A percentile compares a stretch with the other conserved stretches of the same genome.
These are phyloP conservation scores for Polymyxa betae DNA, from an alignment of 208 protist genomes.

Conservation along the genomic window DNA sequence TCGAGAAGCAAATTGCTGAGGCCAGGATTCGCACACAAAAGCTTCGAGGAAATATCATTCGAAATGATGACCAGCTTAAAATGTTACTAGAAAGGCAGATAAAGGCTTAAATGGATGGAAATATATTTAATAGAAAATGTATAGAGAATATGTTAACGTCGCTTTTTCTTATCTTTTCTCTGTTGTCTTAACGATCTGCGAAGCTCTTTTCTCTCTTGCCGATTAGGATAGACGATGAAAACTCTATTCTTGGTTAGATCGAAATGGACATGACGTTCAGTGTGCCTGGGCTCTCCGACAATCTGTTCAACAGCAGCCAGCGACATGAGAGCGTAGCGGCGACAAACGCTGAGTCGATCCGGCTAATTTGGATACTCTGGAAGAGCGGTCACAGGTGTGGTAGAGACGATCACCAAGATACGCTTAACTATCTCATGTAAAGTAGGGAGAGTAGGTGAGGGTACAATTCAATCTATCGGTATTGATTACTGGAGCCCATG, in stretches of 20 bases:
- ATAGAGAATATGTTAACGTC: background rate
- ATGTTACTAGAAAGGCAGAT: background rate
- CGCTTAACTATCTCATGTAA: no score
- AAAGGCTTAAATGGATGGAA: background rate
- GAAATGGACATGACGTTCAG: conserved; percentile 48
- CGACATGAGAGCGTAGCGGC: no score
- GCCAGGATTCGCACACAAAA: background rate
- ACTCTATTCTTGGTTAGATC: conserved; percentile 35
- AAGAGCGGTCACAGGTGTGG: no score
- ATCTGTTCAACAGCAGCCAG: no score
- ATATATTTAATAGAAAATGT: background rate
- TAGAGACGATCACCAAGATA: no score
- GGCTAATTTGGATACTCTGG: no score
- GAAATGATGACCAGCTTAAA: conserved; percentile 23
- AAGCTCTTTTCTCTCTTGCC: background rate
- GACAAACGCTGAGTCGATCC: no score
- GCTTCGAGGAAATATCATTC: conserved; percentile 2
- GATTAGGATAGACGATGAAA: conserved; percentile 23
- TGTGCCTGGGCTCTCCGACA: no score
- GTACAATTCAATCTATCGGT: no score
- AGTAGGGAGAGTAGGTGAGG: no score
- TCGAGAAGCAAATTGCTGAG: background rate
- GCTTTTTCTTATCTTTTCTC: background rate
- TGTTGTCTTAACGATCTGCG: background rate
- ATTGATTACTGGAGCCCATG: no score